These are phyloP conservation scores for Ogataea pignaliae DNA, from an alignment of 805 yeast species.

Conservation along the genomic window DNA sequence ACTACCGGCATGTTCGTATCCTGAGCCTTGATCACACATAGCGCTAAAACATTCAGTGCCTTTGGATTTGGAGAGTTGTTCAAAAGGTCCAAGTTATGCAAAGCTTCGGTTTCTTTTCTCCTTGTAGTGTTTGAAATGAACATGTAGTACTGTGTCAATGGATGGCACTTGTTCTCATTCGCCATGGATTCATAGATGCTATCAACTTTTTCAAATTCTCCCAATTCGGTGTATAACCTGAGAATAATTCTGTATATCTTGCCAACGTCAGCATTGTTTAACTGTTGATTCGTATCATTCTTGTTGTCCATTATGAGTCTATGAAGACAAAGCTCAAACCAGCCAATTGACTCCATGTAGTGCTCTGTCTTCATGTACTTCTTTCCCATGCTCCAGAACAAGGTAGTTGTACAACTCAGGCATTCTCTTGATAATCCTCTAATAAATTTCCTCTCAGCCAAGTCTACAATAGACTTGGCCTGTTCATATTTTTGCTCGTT, in stretches of 20 bases:
- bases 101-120: neutral
- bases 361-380: slow-evolving; percentile 21
- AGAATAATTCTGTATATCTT: slow-evolving; percentile 36
- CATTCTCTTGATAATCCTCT: slow-evolving; percentile 26
- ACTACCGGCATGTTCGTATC: slow-evolving; percentile 6
- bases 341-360: slow-evolving; percentile 5
- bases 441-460: slow-evolving; percentile 25
- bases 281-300: slow-evolving; percentile 13
- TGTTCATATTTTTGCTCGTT: slow-evolving; percentile 9
- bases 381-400: slow-evolving; percentile 38
- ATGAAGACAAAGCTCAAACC: slow-evolving; percentile 14
- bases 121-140: slow-evolving; percentile 22
- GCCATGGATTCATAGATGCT: slow-evolving; percentile 22
- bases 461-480: slow-evolving; percentile 20
- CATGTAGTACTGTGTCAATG: slow-evolving; percentile 31
- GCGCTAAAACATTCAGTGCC: slow-evolving; percentile 16
- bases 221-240: slow-evolving; percentile 23
- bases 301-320: slow-evolving; percentile 3
- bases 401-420: slow-evolving; percentile 29
- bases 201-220: slow-evolving; percentile 18
- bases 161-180: slow-evolving; percentile 15
- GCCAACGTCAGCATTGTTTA: slow-evolving; percentile 27
- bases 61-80: neutral
- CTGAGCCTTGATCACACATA: slow-evolving; percentile 30
- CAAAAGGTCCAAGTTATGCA: slow-evolving; percentile 3